Evolutionary conservation across 2,329 filamentous ascomycete genomes (phyloP).

Genomic region (Aspergillus luchuensis): DNA sequence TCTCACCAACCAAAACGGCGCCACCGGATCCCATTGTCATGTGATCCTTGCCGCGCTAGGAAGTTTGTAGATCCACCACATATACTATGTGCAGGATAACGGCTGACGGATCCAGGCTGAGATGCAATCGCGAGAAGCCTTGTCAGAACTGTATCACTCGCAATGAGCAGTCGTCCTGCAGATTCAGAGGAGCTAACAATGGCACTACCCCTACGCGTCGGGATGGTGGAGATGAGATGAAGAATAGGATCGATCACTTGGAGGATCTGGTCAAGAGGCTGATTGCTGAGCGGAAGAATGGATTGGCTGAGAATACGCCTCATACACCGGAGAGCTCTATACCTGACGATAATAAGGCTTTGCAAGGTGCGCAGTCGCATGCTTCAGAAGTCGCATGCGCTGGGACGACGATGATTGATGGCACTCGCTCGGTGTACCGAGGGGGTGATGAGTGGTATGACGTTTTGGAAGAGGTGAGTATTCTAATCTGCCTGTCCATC

Average conservation of each 20-base stretch:
- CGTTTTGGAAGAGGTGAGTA: slow-evolving; percentile 9
- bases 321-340: neutral
- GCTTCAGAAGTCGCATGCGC: neutral
- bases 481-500: too few species aligned
- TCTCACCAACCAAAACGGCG: neutral
- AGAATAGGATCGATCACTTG: slow-evolving; percentile 11
- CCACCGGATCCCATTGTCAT: slow-evolving; percentile 12
- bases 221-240: neutral
- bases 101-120: slow-evolving; percentile 12
- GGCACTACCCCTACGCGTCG: neutral
- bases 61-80: slow-evolving; percentile 1
- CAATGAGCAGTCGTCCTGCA: neutral
- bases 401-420: slow-evolving; percentile 11
- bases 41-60: slow-evolving; percentile 13
- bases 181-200: neutral
- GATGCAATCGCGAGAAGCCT: slow-evolving; percentile 13
- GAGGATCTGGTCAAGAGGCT: slow-evolving; percentile 12
- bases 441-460: slow-evolving; percentile 14
- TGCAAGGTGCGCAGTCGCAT: too few species aligned
- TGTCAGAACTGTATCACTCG: slow-evolving; percentile 13
- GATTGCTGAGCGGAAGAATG: neutral
- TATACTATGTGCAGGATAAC: neutral
- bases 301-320: neutral
- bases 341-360: neutral
- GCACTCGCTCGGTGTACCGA: slow-evolving; percentile 10